Conservation (phyloP, 345 rosid genomes). For the Lepidium didymum region DNA sequence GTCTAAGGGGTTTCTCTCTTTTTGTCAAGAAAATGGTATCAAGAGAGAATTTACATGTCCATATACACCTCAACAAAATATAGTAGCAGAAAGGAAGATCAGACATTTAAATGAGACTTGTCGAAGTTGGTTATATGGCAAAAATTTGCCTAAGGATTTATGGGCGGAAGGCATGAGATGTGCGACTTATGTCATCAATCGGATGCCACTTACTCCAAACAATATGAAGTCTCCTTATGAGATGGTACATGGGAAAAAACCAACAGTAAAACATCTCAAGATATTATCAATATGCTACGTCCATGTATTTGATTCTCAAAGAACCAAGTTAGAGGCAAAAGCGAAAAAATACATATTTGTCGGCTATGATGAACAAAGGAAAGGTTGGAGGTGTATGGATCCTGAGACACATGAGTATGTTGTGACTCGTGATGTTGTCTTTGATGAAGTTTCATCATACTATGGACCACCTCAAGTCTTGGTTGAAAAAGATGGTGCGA, state of each 20-base stretch:
- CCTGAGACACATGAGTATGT: background rate
- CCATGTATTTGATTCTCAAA: background rate
- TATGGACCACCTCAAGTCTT: background rate
- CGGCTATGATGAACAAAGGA: conserved; percentile 16
- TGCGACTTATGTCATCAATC: conserved; percentile 10
- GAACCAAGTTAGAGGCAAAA: background rate
- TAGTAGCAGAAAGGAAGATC: too few species aligned
- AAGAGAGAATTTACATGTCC: too few species aligned
- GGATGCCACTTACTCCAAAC: background rate
- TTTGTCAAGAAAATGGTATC: too few species aligned
- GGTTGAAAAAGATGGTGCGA: background rate
- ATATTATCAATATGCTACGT: background rate
- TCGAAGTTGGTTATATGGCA: too few species aligned
- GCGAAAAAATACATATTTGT: conserved; percentile 10
- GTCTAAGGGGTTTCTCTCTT: too few species aligned
- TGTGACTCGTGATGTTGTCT: conserved; percentile 7
- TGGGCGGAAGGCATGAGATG: background rate
- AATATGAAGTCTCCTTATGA: too few species aligned
- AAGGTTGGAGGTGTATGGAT: conserved; percentile 21
- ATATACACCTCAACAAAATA: too few species aligned
- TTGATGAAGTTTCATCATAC: conserved; percentile 12
- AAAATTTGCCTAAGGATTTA: too few species aligned
- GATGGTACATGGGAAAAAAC: too few species aligned
- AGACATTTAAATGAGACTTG: too few species aligned
- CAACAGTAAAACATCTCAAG: too few species aligned